These are phyloP conservation scores for Metschnikowia borealis DNA, from an alignment of 805 yeast species.

Conservation along the genomic window DNA sequence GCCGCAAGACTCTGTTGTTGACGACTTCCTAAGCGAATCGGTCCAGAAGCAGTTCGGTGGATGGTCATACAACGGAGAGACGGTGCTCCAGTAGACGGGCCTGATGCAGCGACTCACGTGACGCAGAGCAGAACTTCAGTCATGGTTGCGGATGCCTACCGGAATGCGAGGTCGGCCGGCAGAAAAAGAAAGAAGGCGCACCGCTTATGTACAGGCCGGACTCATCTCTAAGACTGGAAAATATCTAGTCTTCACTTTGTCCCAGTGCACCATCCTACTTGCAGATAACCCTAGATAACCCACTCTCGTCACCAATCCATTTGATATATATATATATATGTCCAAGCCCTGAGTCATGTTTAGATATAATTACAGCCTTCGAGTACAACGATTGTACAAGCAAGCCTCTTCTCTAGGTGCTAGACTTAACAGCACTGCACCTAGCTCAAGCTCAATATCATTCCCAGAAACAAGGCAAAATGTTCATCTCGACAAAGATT, in stretches of 20 bases:
- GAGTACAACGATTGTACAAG: not conserved
- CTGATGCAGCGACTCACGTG: not conserved
- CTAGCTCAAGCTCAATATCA: not conserved
- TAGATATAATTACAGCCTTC: not conserved
- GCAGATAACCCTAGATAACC: not conserved
- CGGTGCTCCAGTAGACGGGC: conserved; percentile 14
- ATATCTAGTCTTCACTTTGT: not conserved
- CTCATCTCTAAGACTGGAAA: conserved; percentile 6
- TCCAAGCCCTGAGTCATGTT: not conserved
- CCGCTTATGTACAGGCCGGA: not conserved
- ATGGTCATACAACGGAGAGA: conserved; percentile 88
- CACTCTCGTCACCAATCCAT: not conserved
- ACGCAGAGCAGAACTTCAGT: not conserved
- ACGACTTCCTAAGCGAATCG: conserved; percentile 83
- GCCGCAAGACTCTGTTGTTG: conserved; percentile 94
- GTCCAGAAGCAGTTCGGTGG: conserved; percentile 99
- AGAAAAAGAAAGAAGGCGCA: not conserved
- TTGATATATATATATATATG: conserved; percentile 1
- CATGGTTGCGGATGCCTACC: not conserved
- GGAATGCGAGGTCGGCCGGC: not conserved
- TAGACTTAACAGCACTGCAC: not conserved
- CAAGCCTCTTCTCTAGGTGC: not conserved
- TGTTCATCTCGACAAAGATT: conserved; percentile 6
- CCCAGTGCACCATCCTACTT: not conserved
- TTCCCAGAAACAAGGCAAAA: not conserved